phyloP scores from a whole-genome alignment of 1,284 basidiomycete species.

The Sporisorium sorghi region DNA sequence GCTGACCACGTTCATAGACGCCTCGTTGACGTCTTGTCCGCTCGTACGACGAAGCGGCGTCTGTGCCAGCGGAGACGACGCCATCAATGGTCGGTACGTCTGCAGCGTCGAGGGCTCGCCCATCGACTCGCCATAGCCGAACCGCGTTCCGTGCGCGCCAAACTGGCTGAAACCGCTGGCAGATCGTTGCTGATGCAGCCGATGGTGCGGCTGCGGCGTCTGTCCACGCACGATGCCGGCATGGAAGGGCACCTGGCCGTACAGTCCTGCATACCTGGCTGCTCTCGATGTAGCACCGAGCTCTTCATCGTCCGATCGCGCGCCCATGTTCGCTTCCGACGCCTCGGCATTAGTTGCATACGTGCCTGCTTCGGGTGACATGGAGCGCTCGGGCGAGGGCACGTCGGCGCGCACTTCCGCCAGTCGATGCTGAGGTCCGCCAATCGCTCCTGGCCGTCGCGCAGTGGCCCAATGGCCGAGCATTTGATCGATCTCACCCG shows the following conservation, averaged over 20 bases:
- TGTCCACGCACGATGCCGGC: slow-evolving; percentile 29
- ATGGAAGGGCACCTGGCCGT: slow-evolving; percentile 24
- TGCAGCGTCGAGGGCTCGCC: slow-evolving; percentile 46
- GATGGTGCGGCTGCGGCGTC: slow-evolving; percentile 47
- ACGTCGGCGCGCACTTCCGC: slow-evolving; percentile 39
- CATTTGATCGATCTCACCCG: slow-evolving; percentile 63
- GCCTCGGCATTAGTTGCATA: slow-evolving; percentile 13
- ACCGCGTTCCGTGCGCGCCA: slow-evolving; percentile 20
- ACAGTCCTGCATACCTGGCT: slow-evolving; percentile 81
- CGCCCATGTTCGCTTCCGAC: slow-evolving; percentile 30
- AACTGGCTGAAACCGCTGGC: slow-evolving; percentile 42
- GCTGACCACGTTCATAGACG: slow-evolving; percentile 14
- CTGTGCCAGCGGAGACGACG: slow-evolving; percentile 44
- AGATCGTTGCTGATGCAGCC: slow-evolving; percentile 47
- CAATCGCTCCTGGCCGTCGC: slow-evolving; percentile 26
- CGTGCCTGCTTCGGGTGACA: slow-evolving; percentile 33
- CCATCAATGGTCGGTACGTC: slow-evolving; percentile 34
- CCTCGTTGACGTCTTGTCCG: slow-evolving; percentile 17
- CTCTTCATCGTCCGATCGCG: slow-evolving; percentile 49
- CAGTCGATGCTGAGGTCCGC: slow-evolving; percentile 35
- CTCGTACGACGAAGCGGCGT: slow-evolving; percentile 32
- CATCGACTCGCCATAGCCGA: slow-evolving; percentile 40
- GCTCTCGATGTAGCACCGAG: slow-evolving; percentile 71
- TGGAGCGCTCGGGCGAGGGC: slow-evolving; percentile 37
- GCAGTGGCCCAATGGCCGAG: slow-evolving; percentile 48